Base-by-base conservation (phyloP, 1,284 basidiomycete species). In the Austropuccinia psidii region DNA sequence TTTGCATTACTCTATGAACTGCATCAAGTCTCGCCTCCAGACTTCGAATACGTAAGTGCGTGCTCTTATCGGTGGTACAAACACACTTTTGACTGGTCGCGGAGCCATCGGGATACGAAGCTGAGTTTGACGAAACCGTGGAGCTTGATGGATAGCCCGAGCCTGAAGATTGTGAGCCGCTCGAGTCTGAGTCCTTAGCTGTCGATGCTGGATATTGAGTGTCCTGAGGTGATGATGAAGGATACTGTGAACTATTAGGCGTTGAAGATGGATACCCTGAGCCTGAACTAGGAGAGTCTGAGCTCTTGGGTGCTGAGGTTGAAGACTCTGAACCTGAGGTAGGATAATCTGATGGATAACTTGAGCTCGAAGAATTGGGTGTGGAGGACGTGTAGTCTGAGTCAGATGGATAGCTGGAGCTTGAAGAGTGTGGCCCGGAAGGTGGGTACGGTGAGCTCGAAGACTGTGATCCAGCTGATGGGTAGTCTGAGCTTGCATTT, bases 11-110 rank as follows among this genome's bases (percentile, higher is more conserved):
- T 9, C 68, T 54, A 24, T 70, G 68, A 27, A 70, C 57, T 15
- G 68, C 41, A 61, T 58, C 68, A 49, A 70, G 55, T 50, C 60
- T 47, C 24, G 68, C 68, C 45, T 70, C 68, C 17, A 70, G 57
- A 58, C 55, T 60, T 61, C 68, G 58, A 31, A 70, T 70, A 21
- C 68, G 41, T 11, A 70, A 47, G 27, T 70, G 68, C 19, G 55
- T 70, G 13, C 24, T 21, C 15, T 19, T 49, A 24, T 70, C 68
- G 27, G 68, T 1, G 58, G 50, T n/a, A 21, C 68, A 70, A 27
- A 70, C 68, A 70, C 68, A 70, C 17, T n/a, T 35, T 24, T 33
- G 43, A 24, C 45, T 29, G 13, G 33, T 27, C 24, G 54, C 24
- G 29, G 68, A 57, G 21, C 67, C 50, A 11, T 55, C 43, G 57